Evolutionary conservation across 2,329 filamentous ascomycete genomes (phyloP).

Genomic region (Xylaria multiplex): DNA sequence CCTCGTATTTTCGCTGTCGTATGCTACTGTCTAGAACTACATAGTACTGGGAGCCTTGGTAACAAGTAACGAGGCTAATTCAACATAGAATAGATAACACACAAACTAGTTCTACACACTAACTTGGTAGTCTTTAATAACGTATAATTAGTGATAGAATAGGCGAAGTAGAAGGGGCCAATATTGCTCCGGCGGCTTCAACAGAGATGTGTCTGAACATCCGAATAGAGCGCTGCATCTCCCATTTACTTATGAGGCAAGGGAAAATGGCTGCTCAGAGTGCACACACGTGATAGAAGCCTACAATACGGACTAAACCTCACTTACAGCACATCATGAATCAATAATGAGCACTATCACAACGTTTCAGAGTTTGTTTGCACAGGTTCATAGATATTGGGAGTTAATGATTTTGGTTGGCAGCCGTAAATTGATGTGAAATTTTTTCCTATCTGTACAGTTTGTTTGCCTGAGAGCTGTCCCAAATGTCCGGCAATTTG

Average conservation of each 20-base stretch:
- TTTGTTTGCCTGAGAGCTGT: constrained; percentile 40
- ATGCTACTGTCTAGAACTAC: too few species aligned
- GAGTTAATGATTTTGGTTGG: constrained; percentile 35
- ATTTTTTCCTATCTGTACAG: constrained; percentile 47
- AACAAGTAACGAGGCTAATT: neutral
- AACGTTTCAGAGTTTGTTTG: neutral
- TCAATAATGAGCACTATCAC: too few species aligned
- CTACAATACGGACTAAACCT: too few species aligned
- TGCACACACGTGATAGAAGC: too few species aligned
- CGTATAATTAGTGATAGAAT: neutral
- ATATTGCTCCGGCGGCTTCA: neutral
- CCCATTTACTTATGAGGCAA: too few species aligned
- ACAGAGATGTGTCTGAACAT: neutral
- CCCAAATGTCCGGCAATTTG: constrained; percentile 48
- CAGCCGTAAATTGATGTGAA: constrained; percentile 42
- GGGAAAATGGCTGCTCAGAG: too few species aligned
- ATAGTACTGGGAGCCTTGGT: neutral
- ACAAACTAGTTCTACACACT: neutral
- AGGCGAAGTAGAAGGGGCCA: neutral
- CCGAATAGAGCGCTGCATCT: too few species aligned
- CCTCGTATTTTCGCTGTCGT: neutral
- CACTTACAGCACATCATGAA: too few species aligned
- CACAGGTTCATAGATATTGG: neutral
- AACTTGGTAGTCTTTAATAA: neutral
- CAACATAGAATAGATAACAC: neutral